Percentiles rank a stretch among this genome's conserved stretches.
Conservation (phyloP, 2,329 filamentous ascomycete species). For the Botrytis tulipae region DNA sequence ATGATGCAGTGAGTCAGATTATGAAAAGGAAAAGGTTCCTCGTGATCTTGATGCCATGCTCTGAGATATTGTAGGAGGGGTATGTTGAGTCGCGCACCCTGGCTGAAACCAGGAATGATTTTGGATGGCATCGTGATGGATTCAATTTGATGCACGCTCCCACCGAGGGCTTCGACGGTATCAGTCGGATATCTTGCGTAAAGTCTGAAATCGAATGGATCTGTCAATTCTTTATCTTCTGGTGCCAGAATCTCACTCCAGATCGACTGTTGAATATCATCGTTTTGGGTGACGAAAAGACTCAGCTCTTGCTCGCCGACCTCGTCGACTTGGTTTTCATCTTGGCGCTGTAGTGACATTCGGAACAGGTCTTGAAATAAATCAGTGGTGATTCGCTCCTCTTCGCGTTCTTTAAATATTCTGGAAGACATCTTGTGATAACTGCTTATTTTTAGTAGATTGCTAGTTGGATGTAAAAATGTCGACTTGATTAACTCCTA, state of each 20-base stretch:
- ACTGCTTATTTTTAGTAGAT: not conserved
- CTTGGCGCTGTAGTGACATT: not conserved
- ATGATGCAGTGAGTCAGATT: not conserved
- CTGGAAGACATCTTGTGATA: not conserved
- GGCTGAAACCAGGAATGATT: not conserved
- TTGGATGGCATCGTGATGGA: not conserved
- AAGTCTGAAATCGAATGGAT: not conserved
- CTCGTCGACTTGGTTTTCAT: not conserved
- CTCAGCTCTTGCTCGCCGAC: not conserved
- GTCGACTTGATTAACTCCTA: not conserved
- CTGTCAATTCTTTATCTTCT: not conserved
- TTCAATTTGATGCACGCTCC: not conserved
- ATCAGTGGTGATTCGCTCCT: not conserved
- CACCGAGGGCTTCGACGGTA: not conserved
- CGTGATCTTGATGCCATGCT: not conserved
- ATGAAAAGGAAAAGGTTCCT: not conserved
- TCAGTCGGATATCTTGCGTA: not conserved
- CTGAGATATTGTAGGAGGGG: not conserved
- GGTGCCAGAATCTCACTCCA: not conserved
- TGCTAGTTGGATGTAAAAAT: not conserved
- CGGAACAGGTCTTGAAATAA: not conserved
- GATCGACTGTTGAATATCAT: not conserved
- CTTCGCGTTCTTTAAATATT: not conserved
- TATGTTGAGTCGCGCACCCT: not conserved
- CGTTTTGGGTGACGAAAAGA: not conserved